Base-by-base conservation (phyloP, 192 early-diverging fungal species). In the Coemansia sp. region DNA sequence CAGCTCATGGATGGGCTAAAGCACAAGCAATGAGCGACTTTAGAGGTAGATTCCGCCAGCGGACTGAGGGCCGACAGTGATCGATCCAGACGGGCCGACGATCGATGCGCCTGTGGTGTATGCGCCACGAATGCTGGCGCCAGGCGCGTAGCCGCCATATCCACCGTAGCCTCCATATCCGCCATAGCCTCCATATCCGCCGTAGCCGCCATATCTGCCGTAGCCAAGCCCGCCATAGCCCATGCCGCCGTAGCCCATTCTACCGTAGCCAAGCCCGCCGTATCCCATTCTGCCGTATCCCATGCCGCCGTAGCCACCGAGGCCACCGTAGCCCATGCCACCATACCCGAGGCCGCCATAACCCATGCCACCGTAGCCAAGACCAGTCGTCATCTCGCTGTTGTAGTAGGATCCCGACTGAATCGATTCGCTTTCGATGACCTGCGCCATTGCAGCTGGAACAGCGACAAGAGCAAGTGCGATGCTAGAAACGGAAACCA, bases 371-470 rank as follows among this genome's bases (percentile, higher is more conserved):
- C 70, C 70, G 19, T 54, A 66, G 7, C 34, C 64, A 46, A 66
- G 62, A 38, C 46, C 42, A 36, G 65, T 62, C 14, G 58, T 61
- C 19, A 63, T 45, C 54, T 74, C 58, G 45, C 66, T 72, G 67
- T 81, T 81, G 61, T 81, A 81, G 70, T 81, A 81, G 5, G 78
- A 81, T 38, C 73, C 72, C 5, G 72, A 71, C 20, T 73, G 74
- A 2, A 81, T 66, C 6, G 78, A 72, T 49, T 75, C 66, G n/a
- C 73, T 69, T 8, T 57, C 69, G 17, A 58, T 59, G 2, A 56
- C 38, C 61, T 81, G 78, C 9, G 60, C 62, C 34, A 81, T 15
- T 13, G 46, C 60, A 25, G 63, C 72, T n/a, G 69, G 52, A 10
- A 59, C 73, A 29, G 62, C 43, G 1, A 48, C 65, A 38, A 67